Evolutionary conservation across 257 asterid genomes (phyloP), one percentile per base, ranked within the genome.

Genomic region (Pogostemon cablin): DNA sequence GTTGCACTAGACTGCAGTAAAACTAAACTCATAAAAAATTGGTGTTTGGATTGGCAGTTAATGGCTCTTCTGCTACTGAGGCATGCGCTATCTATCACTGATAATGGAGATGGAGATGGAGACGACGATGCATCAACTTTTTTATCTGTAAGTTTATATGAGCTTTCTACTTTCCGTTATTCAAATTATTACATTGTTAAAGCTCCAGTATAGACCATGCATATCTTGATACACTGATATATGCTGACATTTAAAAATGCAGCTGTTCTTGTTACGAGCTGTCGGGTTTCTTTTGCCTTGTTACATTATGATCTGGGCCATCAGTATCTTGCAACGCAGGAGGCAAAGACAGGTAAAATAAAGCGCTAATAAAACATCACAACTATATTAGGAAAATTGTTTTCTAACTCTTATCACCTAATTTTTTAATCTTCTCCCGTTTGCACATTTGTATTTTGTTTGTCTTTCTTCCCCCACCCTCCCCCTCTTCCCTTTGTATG

Each of bases 251-350:
- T 37, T 15, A 49, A 9, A 0, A 73, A 60, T 77, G 79, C 97
- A 95, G 99, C 89, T 95, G 37, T 91, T 95, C 92, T 79, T 95
- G 79, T 95, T 95, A 77, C 89, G 99, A 62, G 92, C 87, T 4
- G 95, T 90, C 61, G 99, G 98, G 53, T 95, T 95, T 75, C 98
- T 95, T 68, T 74, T 95, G 81, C 99, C 99, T 20, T 95, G 96
- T 81, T 95, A 95, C 85, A 86, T 95, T 78, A 91, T 95, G 98
- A 83, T 92, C 71, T 95, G 99, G 99, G 97, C 97, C 64, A 90
- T 95, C 59, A 88, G 88, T 67, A 87, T 95, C 75, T 78, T 95
- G 82, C 99, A 95, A 75, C 95, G 91, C 9, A 86, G 98, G 72
- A 83, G 97, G 76, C 95, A 95, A 78, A 83, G 98, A 81, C 95